A percentile compares a stretch with the other conserved stretches of the same genome.
phyloP scores from a whole-genome alignment of 176 grass and related monocot species.

The Carex littledalei region DNA sequence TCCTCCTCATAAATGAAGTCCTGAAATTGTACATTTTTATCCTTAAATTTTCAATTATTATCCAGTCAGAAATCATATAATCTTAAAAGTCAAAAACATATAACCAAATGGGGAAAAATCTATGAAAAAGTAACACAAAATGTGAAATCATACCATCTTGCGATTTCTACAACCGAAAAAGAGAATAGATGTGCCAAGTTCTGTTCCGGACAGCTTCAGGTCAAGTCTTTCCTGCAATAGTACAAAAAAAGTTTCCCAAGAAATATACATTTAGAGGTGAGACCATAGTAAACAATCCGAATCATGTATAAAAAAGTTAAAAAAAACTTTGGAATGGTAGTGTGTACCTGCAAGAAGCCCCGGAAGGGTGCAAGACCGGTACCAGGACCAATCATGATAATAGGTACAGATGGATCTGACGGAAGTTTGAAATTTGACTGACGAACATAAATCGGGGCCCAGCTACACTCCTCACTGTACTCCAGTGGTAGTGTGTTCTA shows the following conservation, averaged over 20 bases:
- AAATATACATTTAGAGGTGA: not conserved
- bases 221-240: slow-evolving; percentile 71
- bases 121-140: not conserved
- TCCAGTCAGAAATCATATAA: slow-evolving; percentile 1
- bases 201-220: slow-evolving; percentile 61
- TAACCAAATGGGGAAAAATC: not conserved
- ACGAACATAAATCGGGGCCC: slow-evolving; percentile 92
- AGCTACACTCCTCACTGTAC: slow-evolving; percentile 78
- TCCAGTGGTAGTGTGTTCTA: slow-evolving; percentile 76
- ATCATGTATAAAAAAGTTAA: not conserved
- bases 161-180: slow-evolving; percentile 98
- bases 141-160: slow-evolving; percentile 47
- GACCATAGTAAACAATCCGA: not conserved
- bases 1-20: slow-evolving; percentile 97
- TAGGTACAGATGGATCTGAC: slow-evolving; percentile 52
- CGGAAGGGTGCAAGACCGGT: slow-evolving; percentile 92
- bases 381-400: slow-evolving; percentile 99
- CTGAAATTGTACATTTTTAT: slow-evolving; percentile 31
- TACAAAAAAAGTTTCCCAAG: not conserved
- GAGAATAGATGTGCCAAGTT: slow-evolving; percentile 59
- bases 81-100: not conserved
- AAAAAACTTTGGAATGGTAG: slow-evolving; percentile 5
- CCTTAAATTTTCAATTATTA: not conserved
- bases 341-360: slow-evolving; percentile 94
- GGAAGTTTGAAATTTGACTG: slow-evolving; percentile 93